phyloP scores from a whole-genome alignment of 2,329 filamentous ascomycete genomes.

The Trichoderma pleuroti region DNA sequence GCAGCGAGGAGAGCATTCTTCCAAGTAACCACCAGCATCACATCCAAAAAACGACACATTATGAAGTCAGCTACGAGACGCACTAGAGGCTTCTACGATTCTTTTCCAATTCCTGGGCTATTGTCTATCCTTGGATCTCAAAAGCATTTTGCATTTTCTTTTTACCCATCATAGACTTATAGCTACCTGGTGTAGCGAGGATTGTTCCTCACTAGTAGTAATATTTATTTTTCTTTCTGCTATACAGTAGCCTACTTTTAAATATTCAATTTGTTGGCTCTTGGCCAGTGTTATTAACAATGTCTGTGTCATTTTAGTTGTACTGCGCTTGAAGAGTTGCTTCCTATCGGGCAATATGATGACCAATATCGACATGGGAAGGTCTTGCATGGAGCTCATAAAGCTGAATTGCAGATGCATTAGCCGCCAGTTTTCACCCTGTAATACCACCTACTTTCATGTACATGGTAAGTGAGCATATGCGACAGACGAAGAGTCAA shows the following conservation, averaged over 20 bases:
- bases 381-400: not conserved
- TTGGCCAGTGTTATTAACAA: not conserved
- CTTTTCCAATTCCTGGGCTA: not conserved
- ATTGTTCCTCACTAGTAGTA: not conserved
- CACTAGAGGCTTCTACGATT: not conserved
- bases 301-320: not conserved
- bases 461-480: not conserved
- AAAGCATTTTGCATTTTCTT: not conserved
- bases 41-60: constrained; percentile 1
- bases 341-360: not conserved
- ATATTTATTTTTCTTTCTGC: not conserved
- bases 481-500: not conserved
- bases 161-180: not conserved
- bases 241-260: not conserved
- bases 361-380: not conserved
- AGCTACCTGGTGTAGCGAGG: not conserved
- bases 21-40: not conserved
- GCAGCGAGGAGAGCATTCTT: not conserved
- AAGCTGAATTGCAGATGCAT: not conserved
- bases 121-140: not conserved
- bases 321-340: not conserved
- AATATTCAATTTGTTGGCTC: not conserved
- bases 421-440: not conserved
- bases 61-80: not conserved
- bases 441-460: not conserved